phyloP scores from a whole-genome alignment of 1,139 yeast genomes.

The Blastobotrys capitulatus region DNA sequence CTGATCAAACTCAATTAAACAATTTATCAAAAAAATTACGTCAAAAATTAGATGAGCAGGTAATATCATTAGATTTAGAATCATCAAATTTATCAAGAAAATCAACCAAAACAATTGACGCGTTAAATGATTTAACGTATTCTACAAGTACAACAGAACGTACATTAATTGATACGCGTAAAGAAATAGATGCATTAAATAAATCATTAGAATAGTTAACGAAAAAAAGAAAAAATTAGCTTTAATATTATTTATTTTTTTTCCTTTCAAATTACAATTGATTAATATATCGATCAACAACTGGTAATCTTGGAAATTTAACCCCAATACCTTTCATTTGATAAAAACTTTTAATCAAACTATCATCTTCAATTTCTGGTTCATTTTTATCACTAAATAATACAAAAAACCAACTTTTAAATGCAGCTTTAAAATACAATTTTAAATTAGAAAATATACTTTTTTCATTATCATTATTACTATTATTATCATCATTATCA shows the following conservation, averaged over 20 bases:
- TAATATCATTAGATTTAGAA: slow-evolving; percentile 1
- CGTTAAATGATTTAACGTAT: slow-evolving; percentile 15
- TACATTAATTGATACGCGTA: not conserved
- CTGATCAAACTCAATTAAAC: slow-evolving; percentile 11
- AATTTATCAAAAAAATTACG: slow-evolving; percentile 10
- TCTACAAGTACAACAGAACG: not conserved
- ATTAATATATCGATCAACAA: slow-evolving; percentile 7
- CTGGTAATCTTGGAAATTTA: slow-evolving; percentile 6
- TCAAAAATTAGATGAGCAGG: slow-evolving; percentile 10
- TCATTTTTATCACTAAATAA: not conserved
- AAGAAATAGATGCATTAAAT: slow-evolving; percentile 1
- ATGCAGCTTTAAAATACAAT: not conserved
- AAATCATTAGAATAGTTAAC: slow-evolving; percentile 2
- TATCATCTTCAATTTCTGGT: not conserved
- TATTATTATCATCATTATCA: not conserved
- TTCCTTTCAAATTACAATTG: not conserved
- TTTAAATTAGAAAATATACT: not conserved
- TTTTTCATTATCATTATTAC: not conserved
- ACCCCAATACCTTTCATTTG: slow-evolving; percentile 3
- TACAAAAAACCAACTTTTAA: not conserved
- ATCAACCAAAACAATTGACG: slow-evolving; percentile 5
- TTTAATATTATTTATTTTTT: not conserved
- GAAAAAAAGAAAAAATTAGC: not conserved
- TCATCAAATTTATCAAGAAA: slow-evolving; percentile 1
- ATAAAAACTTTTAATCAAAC: slow-evolving; percentile 1